Conservation (phyloP, 257 asterid genomes). For the Solanum chaucha region DNA sequence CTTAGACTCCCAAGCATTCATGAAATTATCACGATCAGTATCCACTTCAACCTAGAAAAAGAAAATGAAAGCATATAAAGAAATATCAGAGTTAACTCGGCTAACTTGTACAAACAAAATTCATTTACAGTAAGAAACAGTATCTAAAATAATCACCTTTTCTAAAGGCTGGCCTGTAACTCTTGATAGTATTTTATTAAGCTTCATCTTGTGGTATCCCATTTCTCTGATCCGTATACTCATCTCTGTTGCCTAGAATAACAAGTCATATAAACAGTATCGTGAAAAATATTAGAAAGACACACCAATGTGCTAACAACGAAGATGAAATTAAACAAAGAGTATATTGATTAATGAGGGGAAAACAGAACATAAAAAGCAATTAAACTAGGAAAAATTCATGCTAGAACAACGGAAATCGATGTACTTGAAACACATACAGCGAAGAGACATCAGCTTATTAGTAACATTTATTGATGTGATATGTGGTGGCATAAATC, state of each 20-base stretch:
- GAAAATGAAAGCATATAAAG: not conserved
- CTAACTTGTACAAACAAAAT: not conserved
- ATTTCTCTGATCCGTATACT: slow-evolving; percentile 75
- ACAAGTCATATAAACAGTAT: not conserved
- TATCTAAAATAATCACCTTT: slow-evolving; percentile 36
- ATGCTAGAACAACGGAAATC: not conserved
- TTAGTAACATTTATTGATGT: too few species aligned
- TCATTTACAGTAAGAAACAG: not conserved
- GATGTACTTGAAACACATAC: not conserved
- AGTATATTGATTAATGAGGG: not conserved
- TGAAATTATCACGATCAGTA: slow-evolving; percentile 73
- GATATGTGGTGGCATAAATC: too few species aligned
- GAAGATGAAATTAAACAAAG: not conserved
- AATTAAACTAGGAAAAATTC: not conserved
- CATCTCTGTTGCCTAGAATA: slow-evolving; percentile 69
- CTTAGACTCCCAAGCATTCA: slow-evolving; percentile 95
- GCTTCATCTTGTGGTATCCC: slow-evolving; percentile 68
- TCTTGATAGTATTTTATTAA: slow-evolving; percentile 83
- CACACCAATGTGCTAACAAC: not conserved
- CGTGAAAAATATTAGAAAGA: not conserved
- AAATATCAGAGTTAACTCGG: not conserved
- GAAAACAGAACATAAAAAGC: not conserved
- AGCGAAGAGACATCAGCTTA: not conserved
- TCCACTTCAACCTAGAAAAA: slow-evolving; percentile 54
- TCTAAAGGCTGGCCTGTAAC: slow-evolving; percentile 72